Conservation (phyloP, 345 rosid genomes). For the Adansonia digitata region DNA sequence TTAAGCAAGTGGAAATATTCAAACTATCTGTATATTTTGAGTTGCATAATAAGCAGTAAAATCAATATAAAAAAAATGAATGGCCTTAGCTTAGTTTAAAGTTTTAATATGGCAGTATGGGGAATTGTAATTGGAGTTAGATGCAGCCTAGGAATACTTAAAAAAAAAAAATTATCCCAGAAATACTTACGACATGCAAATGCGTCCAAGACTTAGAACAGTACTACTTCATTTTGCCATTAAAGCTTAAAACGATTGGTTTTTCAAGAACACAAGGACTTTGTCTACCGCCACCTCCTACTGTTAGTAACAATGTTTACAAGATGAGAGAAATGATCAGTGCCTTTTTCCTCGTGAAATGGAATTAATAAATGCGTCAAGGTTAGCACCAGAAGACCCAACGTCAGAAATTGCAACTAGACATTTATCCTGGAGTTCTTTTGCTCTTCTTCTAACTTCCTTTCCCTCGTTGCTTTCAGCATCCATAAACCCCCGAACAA, state of each 20-base stretch:
- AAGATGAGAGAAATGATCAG: neutral
- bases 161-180: too few species aligned
- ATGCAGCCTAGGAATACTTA: too few species aligned
- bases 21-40: too few species aligned
- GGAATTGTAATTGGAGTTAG: too few species aligned
- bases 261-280: neutral
- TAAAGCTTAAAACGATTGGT: neutral
- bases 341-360: conserved; percentile 10
- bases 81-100: too few species aligned
- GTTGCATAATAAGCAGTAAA: too few species aligned
- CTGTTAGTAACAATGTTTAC: neutral
- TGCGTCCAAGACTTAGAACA: too few species aligned
- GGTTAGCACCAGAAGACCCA: conserved; percentile 37
- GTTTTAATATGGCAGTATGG: too few species aligned
- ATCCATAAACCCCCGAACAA: conserved; percentile 28
- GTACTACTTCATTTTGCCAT: neutral
- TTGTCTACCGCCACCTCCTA: neutral
- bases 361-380: conserved; percentile 33
- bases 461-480: conserved; percentile 20
- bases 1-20: neutral
- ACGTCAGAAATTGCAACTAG: conserved; percentile 25
- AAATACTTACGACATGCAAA: too few species aligned
- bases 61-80: neutral
- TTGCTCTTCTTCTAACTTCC: conserved; percentile 31
- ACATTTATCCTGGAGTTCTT: conserved; percentile 20